Base-by-base conservation (phyloP, 768 basidiomycete genomes). In the Tricholoma bakamatsutake region DNA sequence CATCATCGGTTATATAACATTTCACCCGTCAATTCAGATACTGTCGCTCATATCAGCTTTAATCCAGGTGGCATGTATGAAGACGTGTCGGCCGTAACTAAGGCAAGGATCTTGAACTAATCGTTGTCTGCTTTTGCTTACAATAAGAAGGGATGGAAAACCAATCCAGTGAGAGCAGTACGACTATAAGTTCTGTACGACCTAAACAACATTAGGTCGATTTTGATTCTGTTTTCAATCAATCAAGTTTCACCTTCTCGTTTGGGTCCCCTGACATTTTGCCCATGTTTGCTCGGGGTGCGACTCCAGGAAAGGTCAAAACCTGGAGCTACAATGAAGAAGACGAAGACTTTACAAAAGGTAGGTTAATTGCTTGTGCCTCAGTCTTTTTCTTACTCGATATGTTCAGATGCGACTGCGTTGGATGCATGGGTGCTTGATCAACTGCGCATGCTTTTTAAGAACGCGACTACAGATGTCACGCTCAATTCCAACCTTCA, bases 241-340 rank as follows among this genome's bases (percentile, higher is more conserved):
- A 84, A 62, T 91, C 90, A 2, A 80, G 77, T 37, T 73, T 78
- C 18, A 90, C 90, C 0, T 94, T 83, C 65, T 87, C 88, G 1
- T 93, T 94, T 57, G 92, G 92, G 0, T 89, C 87, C 2, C 92
- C 92, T 0, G 92, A 94, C 67, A 94, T 94, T 51, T 68, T 93
- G 4, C 90, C 90, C 2, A 93, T 94, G 87, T 94, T 94, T 62
- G 73, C 82, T 7, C 77, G 80, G n/a, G 88, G 89, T 15, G 88
- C 90, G 0, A 76, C 76, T 0, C 80, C 81, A 0, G 84, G 82
- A 0, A 87, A 79, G 62, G 88, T 94, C 1, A 76, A 79, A 45
- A 82, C 83, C 34, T 93, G 88, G 87, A 80, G 76, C 52, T 93
- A 93, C 65, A 72, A 85, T 48, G 86, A 85, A 59, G 81, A 85